Evolutionary conservation across 306 rosid genomes (phyloP).

Genomic region (Datisca glomerata): DNA sequence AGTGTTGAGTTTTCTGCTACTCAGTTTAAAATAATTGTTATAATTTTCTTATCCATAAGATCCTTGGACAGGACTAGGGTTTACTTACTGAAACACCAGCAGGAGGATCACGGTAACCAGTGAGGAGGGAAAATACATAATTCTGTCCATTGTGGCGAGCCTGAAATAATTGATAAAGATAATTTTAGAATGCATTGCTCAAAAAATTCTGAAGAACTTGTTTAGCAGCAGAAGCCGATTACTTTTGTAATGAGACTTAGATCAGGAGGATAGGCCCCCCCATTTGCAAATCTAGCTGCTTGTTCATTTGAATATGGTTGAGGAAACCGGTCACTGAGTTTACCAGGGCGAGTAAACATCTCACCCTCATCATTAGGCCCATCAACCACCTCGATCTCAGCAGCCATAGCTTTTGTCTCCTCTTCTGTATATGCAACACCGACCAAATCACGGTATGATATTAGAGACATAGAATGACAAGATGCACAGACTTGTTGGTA

Average conservation of each 20-base stretch:
- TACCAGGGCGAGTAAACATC: constrained; percentile 97
- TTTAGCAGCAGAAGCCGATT: constrained; percentile 24
- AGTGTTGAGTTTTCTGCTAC: no score
- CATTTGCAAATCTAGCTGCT: constrained; percentile 99
- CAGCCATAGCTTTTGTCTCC: constrained; percentile 96
- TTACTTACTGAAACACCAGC: constrained; percentile 72
- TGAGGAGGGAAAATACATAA: constrained; percentile 79
- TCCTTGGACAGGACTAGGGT: no score
- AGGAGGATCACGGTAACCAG: constrained; percentile 91
- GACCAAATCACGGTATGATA: constrained; percentile 98
- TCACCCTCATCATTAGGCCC: constrained; percentile 99
- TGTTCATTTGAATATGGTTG: constrained; percentile 81
- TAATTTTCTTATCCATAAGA: no score
- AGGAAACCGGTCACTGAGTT: constrained; percentile 95
- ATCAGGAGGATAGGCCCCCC: constrained; percentile 98
- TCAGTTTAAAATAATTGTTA: no score
- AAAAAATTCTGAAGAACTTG: not conserved
- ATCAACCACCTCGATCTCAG: constrained; percentile 96
- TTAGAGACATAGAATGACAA: constrained; percentile 94
- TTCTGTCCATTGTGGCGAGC: constrained; percentile 98
- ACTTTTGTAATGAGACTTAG: constrained; percentile 93
- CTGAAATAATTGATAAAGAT: constrained; percentile 24
- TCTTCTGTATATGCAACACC: constrained; percentile 97
- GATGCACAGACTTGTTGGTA: constrained; percentile 92
- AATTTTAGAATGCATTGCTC: constrained; percentile 1